These are phyloP conservation scores for Bimuria novae-zelandiae DNA, from an alignment of 2,329 filamentous ascomycete species.

Conservation along the genomic window DNA sequence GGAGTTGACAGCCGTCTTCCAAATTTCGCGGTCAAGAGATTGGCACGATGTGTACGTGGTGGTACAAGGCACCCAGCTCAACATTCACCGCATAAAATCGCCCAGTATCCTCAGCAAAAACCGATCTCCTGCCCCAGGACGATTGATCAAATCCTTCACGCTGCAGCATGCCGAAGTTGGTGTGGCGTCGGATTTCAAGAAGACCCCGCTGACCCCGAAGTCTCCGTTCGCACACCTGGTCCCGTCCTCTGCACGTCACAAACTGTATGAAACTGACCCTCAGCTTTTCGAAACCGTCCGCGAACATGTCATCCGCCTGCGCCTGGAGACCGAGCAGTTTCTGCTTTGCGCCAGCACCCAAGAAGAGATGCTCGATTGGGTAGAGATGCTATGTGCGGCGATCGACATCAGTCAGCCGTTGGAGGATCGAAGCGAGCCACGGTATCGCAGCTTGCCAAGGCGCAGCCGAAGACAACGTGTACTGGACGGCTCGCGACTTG, in stretches of 20 bases:
- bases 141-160: constrained; percentile 69
- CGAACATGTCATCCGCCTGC: constrained; percentile 70
- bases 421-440: constrained; percentile 64
- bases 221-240: constrained; percentile 53
- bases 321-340: constrained; percentile 75
- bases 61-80: constrained; percentile 70
- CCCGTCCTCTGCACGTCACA: constrained; percentile 45
- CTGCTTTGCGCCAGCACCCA: constrained; percentile 69
- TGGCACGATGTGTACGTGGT: constrained; percentile 68
- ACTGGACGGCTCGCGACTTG: constrained; percentile 38
- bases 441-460: constrained; percentile 54
- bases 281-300: constrained; percentile 51
- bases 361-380: constrained; percentile 69
- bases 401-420: constrained; percentile 73
- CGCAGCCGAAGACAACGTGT: constrained; percentile 45
- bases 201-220: constrained; percentile 54
- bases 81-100: constrained; percentile 67
- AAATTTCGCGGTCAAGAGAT: constrained; percentile 64
- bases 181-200: constrained; percentile 72
- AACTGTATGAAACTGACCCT: constrained; percentile 52
- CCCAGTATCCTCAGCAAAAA: constrained; percentile 50
- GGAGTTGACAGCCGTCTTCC: constrained; percentile 68
- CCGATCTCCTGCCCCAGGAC: constrained; percentile 59
- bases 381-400: constrained; percentile 69
- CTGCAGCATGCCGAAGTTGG: constrained; percentile 76